Conservation (phyloP, 495 filamentous ascomycete genomes). For the Aspergillus mulundensis region DNA sequence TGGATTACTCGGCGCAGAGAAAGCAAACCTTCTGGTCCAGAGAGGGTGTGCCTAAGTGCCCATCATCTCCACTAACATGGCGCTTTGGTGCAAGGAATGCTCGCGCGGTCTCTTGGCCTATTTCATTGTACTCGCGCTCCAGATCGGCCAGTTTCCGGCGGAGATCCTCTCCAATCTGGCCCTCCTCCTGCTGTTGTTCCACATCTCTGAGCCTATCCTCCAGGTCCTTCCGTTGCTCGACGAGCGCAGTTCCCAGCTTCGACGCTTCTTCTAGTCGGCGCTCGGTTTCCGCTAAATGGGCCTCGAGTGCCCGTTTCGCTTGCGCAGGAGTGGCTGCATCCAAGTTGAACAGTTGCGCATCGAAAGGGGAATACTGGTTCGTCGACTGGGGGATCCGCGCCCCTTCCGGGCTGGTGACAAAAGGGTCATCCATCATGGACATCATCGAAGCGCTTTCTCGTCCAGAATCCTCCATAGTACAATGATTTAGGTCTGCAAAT, state of each 20-base stretch:
- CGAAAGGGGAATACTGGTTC: conserved; percentile 74
- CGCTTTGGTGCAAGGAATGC: conserved; percentile 81
- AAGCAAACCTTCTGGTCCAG: conserved; percentile 54
- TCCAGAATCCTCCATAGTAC: conserved; percentile 9
- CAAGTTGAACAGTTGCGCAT: conserved; percentile 72
- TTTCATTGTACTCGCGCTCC: conserved; percentile 93
- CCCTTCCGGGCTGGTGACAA: conserved; percentile 39
- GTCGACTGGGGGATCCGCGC: conserved; percentile 44
- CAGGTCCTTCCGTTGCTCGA: conserved; percentile 78
- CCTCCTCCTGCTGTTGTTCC: conserved; percentile 70
- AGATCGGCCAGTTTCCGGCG: conserved; percentile 78
- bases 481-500: conserved; percentile 1
- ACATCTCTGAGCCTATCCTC: conserved; percentile 79
- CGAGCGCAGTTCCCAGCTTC: conserved; percentile 76
- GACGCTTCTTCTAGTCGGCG: conserved; percentile 87
- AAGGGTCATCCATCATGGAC: conserved; percentile 52
- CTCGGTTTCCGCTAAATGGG: conserved; percentile 86
- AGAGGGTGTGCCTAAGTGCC: conserved; percentile 53
- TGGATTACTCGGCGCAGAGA: not conserved
- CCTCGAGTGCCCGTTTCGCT: conserved; percentile 81
- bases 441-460: conserved; percentile 22
- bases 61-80: conserved; percentile 62
- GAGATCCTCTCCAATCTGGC: conserved; percentile 80
- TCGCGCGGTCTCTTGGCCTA: conserved; percentile 82
- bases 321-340: conserved; percentile 76